Conservation (phyloP, 208 protist genomes). For the Hexamita inflata region DNA sequence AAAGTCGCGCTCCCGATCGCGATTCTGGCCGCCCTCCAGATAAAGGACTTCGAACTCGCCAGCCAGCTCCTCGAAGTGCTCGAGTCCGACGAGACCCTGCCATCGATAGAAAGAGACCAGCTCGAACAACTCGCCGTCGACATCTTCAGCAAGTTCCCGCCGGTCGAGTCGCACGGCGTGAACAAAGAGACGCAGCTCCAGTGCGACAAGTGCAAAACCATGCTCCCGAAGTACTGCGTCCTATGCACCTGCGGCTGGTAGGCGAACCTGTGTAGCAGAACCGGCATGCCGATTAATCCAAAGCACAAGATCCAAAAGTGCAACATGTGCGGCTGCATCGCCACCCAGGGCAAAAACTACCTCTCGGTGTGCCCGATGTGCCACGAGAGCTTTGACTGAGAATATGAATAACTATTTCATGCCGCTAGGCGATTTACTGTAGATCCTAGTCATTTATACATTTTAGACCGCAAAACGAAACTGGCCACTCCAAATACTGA, state of each 20-base stretch:
- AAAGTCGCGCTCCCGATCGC: neutral
- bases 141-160: neutral
- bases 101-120: neutral
- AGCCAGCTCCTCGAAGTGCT: neutral
- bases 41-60: neutral
- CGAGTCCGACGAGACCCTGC: neutral
- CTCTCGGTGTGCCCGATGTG: neutral
- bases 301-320: neutral
- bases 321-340: neutral
- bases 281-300: neutral
- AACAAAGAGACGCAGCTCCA: neutral
- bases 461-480: too few species aligned
- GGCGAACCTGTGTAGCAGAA: neutral
- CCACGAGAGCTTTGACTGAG: neutral
- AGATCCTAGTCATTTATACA: too few species aligned
- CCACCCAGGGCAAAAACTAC: neutral
- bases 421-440: too few species aligned
- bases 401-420: too few species aligned
- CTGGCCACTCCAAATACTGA: too few species aligned
- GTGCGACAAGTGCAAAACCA: neutral
- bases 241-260: neutral
- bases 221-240: neutral
- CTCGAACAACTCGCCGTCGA: neutral
- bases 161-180: neutral
- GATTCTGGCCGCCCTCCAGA: neutral